Conservation (phyloP, 2,329 filamentous ascomycete genomes). For the Aspergillus eucalypticola region DNA sequence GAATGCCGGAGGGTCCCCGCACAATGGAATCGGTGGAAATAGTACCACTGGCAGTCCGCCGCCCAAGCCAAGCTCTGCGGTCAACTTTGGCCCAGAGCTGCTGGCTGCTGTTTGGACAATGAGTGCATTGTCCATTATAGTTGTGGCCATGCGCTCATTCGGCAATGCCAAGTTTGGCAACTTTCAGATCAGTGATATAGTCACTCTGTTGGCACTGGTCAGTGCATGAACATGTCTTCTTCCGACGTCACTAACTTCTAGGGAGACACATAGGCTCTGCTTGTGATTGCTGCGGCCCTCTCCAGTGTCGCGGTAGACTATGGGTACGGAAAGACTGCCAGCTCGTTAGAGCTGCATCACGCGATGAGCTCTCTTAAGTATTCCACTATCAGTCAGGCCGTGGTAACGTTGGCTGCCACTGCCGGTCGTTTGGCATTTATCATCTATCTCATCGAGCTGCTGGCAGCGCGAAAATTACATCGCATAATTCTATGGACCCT, state of each 20-base stretch:
- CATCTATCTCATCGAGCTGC: neutral
- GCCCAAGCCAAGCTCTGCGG: neutral
- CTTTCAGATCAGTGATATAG: neutral
- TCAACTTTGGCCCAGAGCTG: neutral
- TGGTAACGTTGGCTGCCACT: neutral
- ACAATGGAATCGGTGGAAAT: neutral
- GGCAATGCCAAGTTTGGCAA: constrained; percentile 2
- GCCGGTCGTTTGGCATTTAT: neutral
- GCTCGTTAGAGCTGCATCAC: neutral
- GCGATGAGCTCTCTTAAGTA: neutral
- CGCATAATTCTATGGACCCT: neutral
- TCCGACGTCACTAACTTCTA: neutral
- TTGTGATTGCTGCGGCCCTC: neutral
- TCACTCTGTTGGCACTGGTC: neutral
- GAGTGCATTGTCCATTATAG: neutral
- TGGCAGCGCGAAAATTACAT: neutral
- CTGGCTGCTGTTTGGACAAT: neutral
- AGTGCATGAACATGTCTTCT: neutral
- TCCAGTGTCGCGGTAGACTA: neutral
- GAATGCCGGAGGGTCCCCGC: neutral
- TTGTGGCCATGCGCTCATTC: neutral
- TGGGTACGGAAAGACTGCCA: neutral
- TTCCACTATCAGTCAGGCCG: neutral
- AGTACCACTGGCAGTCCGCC: neutral
- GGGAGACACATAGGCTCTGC: neutral